These are phyloP conservation scores for Metrosideros polymorpha DNA, from an alignment of 441 rosid genomes.

Conservation along the genomic window DNA sequence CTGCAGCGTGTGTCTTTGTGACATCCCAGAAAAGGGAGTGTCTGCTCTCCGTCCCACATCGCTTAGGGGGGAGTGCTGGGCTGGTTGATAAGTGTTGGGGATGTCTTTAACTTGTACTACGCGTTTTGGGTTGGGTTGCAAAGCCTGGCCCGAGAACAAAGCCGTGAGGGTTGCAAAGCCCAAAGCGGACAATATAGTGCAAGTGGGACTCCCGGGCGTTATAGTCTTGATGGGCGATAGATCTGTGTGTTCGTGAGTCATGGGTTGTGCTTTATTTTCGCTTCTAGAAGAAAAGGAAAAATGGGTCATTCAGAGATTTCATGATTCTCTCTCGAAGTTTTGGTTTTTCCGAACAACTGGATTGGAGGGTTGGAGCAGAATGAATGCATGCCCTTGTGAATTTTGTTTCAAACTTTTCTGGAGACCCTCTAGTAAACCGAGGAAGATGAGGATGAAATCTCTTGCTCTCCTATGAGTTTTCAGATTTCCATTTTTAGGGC, in stretches of 20 bases:
- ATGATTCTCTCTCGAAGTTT: not conserved
- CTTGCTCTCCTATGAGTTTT: not conserved
- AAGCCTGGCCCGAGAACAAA: too few relatives aligned
- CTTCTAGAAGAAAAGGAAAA: too few relatives aligned
- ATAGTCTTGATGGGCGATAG: not conserved
- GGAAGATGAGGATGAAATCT: not conserved
- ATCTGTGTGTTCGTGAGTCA: not conserved
- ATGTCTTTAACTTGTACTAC: too few relatives aligned
- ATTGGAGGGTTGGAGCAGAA: not conserved
- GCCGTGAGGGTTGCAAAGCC: too few relatives aligned
- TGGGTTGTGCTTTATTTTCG: not conserved
- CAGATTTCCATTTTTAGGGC: not conserved
- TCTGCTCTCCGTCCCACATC: too few relatives aligned
- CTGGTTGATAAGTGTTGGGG: too few relatives aligned
- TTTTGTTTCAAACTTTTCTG: not conserved
- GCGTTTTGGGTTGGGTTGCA: too few relatives aligned
- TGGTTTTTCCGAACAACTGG: not conserved
- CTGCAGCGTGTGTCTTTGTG: too few relatives aligned
- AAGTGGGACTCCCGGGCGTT: too few relatives aligned
- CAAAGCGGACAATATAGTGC: too few relatives aligned
- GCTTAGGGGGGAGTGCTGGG: too few relatives aligned
- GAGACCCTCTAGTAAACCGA: not conserved
- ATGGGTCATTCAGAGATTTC: not conserved
- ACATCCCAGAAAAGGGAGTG: too few relatives aligned
- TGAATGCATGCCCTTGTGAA: not conserved